Conservation (phyloP, 225 moss, liverwort and hornwort genomes). For the Pseudisothecium myosuroides region DNA sequence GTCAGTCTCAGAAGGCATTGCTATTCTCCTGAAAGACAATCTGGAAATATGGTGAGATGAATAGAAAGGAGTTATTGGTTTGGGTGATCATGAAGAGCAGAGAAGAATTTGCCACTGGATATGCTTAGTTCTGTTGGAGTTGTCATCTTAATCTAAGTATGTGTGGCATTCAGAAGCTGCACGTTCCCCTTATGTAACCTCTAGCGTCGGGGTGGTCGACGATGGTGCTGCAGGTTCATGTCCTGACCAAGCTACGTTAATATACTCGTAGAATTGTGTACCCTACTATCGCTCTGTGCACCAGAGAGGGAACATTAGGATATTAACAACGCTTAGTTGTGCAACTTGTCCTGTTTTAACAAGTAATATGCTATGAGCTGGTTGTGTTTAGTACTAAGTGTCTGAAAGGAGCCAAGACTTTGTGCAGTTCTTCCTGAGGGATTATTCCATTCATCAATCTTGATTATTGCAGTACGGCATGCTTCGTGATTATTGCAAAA, state of each 20-base stretch:
- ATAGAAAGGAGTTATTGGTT: not conserved
- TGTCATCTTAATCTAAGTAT: conserved; percentile 4
- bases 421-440: not conserved
- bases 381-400: not conserved
- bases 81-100: not conserved
- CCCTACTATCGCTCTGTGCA: not conserved
- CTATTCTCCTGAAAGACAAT: not conserved
- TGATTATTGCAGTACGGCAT: not conserved
- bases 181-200: conserved; percentile 39
- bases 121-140: not conserved
- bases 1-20: not conserved
- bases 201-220: conserved; percentile 63
- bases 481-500: not conserved
- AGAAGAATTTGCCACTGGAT: not conserved
- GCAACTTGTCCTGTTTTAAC: not conserved
- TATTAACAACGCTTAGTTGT: not conserved
- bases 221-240: conserved; percentile 76
- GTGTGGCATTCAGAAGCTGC: conserved; percentile 57
- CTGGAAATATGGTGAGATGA: not conserved
- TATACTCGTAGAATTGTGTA: not conserved
- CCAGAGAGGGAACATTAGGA: not conserved
- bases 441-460: not conserved
- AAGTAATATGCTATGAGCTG: not conserved
- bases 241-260: not conserved
- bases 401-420: not conserved